phyloP scores from a whole-genome alignment of 371 early-diverging fungal species.

The Entomophthora muscae region DNA sequence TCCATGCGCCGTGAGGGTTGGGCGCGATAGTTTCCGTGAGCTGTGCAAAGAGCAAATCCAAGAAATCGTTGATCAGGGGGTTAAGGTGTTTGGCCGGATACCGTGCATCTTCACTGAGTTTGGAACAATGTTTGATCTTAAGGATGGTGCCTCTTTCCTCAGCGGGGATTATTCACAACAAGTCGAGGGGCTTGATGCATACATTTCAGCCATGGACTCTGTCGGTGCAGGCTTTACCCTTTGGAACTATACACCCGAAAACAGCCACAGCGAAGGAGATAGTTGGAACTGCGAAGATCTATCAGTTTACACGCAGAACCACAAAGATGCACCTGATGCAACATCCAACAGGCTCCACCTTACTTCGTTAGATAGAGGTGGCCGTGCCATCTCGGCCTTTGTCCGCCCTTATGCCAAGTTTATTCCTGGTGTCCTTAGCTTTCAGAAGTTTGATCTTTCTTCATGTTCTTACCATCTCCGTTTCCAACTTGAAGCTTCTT shows the following conservation, averaged over 20 bases:
- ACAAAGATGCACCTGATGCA: slow-evolving; percentile 10
- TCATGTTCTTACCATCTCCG: slow-evolving; percentile 33
- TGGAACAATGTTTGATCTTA: slow-evolving; percentile 54
- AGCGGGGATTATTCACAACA: slow-evolving; percentile 26
- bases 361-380: slow-evolving; percentile 23
- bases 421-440: slow-evolving; percentile 46
- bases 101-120: slow-evolving; percentile 21
- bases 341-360: slow-evolving; percentile 23
- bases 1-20: neutral
- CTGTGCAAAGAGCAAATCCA: slow-evolving; percentile 2
- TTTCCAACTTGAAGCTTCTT: slow-evolving; percentile 18
- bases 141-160: slow-evolving; percentile 18
- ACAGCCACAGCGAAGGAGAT: slow-evolving; percentile 35
- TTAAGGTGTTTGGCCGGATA: neutral
- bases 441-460: slow-evolving; percentile 33
- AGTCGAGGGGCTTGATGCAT: slow-evolving; percentile 45
- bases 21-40: slow-evolving; percentile 18
- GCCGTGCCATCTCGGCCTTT: slow-evolving; percentile 59
- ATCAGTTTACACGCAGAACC: slow-evolving; percentile 16
- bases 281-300: slow-evolving; percentile 60
- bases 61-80: neutral
- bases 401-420: slow-evolving; percentile 65
- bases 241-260: slow-evolving; percentile 50
- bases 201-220: slow-evolving; percentile 37
- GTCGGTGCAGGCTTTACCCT: slow-evolving; percentile 35